phyloP scores from a whole-genome alignment of 148 eudicot genomes.

The Silene uniflora region DNA sequence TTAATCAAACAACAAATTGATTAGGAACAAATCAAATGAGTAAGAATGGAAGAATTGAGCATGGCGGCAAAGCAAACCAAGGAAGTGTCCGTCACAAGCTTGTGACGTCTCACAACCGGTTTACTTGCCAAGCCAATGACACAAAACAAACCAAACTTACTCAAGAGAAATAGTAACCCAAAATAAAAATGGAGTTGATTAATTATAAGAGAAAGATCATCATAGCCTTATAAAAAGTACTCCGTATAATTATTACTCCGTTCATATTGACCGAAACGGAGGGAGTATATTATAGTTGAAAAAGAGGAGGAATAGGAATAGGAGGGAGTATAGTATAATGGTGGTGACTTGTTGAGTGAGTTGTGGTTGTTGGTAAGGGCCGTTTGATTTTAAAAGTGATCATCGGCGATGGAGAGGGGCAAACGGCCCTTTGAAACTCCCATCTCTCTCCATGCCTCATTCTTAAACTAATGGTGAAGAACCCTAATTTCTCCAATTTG shows the following conservation, averaged over 20 bases:
- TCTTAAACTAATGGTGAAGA: neutral
- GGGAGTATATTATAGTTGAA: neutral
- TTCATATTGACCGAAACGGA: too few species aligned
- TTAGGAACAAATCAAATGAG: neutral
- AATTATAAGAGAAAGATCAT: neutral
- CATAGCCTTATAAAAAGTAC: neutral
- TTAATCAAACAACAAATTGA: too few species aligned
- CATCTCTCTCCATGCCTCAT: conserved; percentile 12
- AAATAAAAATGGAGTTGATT: neutral
- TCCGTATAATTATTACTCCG: neutral
- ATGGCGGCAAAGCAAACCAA: conserved; percentile 1
- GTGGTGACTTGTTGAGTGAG: too few species aligned
- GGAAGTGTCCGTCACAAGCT: neutral
- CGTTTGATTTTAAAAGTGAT: neutral
- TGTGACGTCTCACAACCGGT: neutral
- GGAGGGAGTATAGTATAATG: too few species aligned
- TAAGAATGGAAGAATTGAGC: neutral
- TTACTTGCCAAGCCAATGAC: neutral
- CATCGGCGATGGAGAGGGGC: conserved; percentile 13
- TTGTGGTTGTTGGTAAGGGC: neutral
- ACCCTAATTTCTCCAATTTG: neutral
- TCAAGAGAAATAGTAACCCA: neutral
- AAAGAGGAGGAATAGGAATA: neutral
- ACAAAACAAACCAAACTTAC: neutral
- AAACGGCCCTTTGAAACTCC: conserved; percentile 11